Percentiles rank a stretch among this genome's conserved stretches.
phyloP scores from a whole-genome alignment of 495 filamentous ascomycete genomes.

The Mycothermus thermophilus region DNA sequence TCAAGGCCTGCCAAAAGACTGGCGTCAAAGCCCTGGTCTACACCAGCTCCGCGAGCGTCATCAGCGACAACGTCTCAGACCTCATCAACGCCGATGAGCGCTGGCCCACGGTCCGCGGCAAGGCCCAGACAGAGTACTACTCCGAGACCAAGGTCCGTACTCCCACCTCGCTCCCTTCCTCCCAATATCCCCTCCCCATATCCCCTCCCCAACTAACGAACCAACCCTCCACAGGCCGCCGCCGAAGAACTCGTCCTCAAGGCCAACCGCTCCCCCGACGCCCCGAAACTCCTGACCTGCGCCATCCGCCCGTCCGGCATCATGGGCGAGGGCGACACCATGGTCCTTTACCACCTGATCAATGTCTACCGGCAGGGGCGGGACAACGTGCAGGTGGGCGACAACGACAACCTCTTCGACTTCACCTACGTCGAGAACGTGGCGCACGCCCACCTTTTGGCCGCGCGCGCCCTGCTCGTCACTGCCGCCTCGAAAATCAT shows the following conservation, averaged over 20 bases:
- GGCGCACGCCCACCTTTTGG: constrained; percentile 59
- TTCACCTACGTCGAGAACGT: constrained; percentile 72
- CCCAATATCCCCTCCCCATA: background rate
- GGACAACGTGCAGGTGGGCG: constrained; percentile 70
- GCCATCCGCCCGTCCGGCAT: constrained; percentile 81
- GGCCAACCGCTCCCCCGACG: constrained; percentile 56
- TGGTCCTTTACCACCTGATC: constrained; percentile 48
- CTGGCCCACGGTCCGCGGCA: constrained; percentile 62
- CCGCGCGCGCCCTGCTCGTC: constrained; percentile 55
- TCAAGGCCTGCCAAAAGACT: constrained; percentile 59
- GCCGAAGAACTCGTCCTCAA: constrained; percentile 75
- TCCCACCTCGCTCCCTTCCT: constrained; percentile 1
- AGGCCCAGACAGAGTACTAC: constrained; percentile 75
- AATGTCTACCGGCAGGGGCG: constrained; percentile 49
- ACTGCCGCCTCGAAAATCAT: constrained; percentile 39
- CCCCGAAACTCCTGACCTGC: constrained; percentile 54
- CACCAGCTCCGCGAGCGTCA: constrained; percentile 79
- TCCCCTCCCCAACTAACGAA: too few relatives aligned
- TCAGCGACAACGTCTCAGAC: constrained; percentile 68
- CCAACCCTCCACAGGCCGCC: constrained; percentile 67
- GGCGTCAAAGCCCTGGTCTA: constrained; percentile 88
- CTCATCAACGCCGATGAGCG: constrained; percentile 82
- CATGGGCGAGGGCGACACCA: constrained; percentile 76
- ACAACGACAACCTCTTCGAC: constrained; percentile 80
- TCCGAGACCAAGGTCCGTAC: constrained; percentile 62